Base-by-base conservation (phyloP, 2,329 filamentous ascomycete genomes). In the Zasmidium angulare region DNA sequence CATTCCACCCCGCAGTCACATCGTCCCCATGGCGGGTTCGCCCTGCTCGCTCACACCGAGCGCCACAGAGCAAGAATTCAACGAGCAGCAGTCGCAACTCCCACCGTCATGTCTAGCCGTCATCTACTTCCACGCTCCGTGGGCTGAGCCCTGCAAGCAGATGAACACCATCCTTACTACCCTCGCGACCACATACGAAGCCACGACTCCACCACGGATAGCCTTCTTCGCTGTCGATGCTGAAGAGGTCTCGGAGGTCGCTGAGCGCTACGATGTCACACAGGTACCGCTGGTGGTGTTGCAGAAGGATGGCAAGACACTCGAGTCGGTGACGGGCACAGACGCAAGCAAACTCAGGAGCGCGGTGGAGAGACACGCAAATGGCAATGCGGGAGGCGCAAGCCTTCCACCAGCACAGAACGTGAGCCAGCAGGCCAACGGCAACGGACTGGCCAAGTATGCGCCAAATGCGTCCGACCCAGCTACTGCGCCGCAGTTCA, bases 101-200 rank as follows among this genome's bases (percentile, higher is more conserved):
- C 84, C 90, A 11, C 72, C 88, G 1, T 84, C 87, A 17, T 86
- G 89, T 17, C 85, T 97, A 61, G 82, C 93, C 63, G 83, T 97
- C 71, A 86, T 96, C 72, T 97, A 93, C 75, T 99, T 99, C 82
- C 90, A 98, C 76, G 92, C 95, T 20, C 90, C 93, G 66, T 99
- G 95, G 95, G 95, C 95, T 26, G 92, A 92, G 60, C 95, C 95
- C 49, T 98, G 95, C 81, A 87, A 90, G 64, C 92, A 97, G 78
- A 98, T 98, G 93, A 86, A 85, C 67, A 89, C 87, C 53, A 89
- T 98, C 68, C 86, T 99, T 65, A 83, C 85, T 72, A 89, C 91
- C 21, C 89, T 99, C 66, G 93, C 93, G 65, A 86, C 87, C 71
- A 91, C 93, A 74, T 96, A 96, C 78, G 86, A 91, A 62, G 82